Base-by-base conservation (phyloP, 2,329 filamentous ascomycete genomes). In the Chrysoporthe deuterocubensis region DNA sequence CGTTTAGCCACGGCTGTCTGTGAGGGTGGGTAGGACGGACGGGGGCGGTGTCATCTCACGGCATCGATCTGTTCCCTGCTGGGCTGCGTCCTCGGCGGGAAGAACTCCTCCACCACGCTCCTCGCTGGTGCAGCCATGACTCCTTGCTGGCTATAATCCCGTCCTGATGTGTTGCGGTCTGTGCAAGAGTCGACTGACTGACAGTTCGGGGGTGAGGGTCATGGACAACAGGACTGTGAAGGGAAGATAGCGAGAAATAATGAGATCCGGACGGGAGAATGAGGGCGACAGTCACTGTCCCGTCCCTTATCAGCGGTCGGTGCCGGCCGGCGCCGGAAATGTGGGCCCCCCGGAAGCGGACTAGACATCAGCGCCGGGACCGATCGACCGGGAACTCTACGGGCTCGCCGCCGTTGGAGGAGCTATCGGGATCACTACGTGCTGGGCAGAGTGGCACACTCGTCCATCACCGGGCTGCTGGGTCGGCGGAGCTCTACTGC, bases 41-140 rank as follows among this genome's bases (percentile, higher is more conserved):
- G 42, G 43, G 14, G 43, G 14, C 21, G 26, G 11, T 18, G 13
- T 48, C 26, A 26, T 48, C 56, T 61, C 37, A 68, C 67, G 8
- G 57, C 52, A 34, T 68, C 67, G n/a, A 66, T 65, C 16, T 68
- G 67, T 40, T 46, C 62, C 43, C 43, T 58, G 46, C 48, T 68
- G 46, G 67, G 67, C 42, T 65, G 43, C 34, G 62, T 57, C 21
- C 67, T 63, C 18, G 62, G 62, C 11, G 67, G 67, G 48, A 68
- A 68, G 62, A 68, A 68, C 37, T 61, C 67, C 43, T 37, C 43
- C 34, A 52, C 59, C 32, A 59, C n/a, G 18, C 34, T 54, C 34
- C 32, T 37, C 11, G 58, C 21, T 5, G 57, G 34, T 48, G 46
- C 32, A 26, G 46, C 34, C 42, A 48, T 61, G 32, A 16, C 46